Conservation (phyloP, 2,329 filamentous ascomycete species). For the Aspergillus fumigatiaffinis region DNA sequence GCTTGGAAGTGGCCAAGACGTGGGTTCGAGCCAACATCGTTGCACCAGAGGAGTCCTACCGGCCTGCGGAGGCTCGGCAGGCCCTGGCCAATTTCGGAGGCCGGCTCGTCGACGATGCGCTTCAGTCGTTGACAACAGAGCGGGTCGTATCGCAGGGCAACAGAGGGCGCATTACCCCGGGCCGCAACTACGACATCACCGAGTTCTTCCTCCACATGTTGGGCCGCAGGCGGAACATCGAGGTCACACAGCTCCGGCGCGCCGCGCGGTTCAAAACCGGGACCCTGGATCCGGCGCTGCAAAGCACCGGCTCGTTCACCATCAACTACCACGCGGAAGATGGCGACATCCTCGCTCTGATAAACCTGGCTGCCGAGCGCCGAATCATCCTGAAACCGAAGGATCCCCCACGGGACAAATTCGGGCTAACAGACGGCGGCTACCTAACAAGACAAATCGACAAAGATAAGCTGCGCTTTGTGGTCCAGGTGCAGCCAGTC, state of each 20-base stretch:
- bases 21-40: constrained; percentile 48
- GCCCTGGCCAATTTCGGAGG: constrained; percentile 31
- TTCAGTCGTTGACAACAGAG: constrained; percentile 39
- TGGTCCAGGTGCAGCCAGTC: constrained; percentile 37
- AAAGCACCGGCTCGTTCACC: constrained; percentile 24
- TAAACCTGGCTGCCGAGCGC: constrained; percentile 39
- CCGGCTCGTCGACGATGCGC: constrained; percentile 33
- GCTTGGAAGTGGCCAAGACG: constrained; percentile 40
- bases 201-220: constrained; percentile 38
- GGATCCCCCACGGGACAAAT: constrained; percentile 42
- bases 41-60: constrained; percentile 41
- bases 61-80: constrained; percentile 33
- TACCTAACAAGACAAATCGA: constrained; percentile 47
- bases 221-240: constrained; percentile 40
- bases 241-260: constrained; percentile 36
- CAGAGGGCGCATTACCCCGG: constrained; percentile 36
- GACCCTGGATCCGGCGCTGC: constrained; percentile 39
- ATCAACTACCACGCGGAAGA: constrained; percentile 39
- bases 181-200: constrained; percentile 43
- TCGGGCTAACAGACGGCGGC: constrained; percentile 44
- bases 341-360: constrained; percentile 41
- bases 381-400: constrained; percentile 34
- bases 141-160: constrained; percentile 38
- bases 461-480: constrained; percentile 41
- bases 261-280: constrained; percentile 42